Conservation (phyloP, 2,329 filamentous ascomycete species). For the Trichoderma afroharzianum region DNA sequence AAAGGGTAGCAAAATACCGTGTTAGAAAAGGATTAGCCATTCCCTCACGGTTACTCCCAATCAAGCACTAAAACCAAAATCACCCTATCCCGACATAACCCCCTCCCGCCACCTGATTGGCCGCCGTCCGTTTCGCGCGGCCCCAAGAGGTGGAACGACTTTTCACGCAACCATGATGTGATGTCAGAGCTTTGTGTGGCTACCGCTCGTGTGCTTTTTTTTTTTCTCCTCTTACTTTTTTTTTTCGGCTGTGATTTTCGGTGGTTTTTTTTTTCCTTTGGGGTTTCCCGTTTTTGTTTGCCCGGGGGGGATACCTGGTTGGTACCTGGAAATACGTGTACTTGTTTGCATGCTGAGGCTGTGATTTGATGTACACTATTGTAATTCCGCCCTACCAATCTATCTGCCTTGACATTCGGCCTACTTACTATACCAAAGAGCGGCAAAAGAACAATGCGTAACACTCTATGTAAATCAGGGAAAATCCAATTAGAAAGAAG, state of each 20-base stretch:
- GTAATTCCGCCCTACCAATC: background rate
- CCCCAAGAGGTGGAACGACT: slow-evolving; percentile 10
- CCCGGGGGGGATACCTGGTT: background rate
- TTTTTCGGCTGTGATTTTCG: background rate
- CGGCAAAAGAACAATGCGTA: background rate
- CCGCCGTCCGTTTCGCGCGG: background rate
- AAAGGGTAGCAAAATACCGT: no score
- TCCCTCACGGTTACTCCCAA: background rate
- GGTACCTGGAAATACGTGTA: background rate
- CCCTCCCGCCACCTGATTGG: background rate
- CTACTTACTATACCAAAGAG: no score
- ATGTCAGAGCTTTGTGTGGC: background rate
- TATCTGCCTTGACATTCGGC: no score
- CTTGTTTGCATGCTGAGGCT: background rate
- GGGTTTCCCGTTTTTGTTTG: background rate
- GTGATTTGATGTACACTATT: background rate
- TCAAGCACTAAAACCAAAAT: background rate
- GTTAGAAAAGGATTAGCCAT: background rate
- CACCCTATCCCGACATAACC: background rate
- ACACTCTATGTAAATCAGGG: background rate
- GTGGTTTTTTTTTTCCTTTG: no score
- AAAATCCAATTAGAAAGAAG: background rate
- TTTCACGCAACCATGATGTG: slow-evolving; percentile 14
- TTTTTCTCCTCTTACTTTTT: background rate
- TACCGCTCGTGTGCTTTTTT: background rate